Evolutionary conservation across 345 rosid genomes (phyloP), one percentile per base, ranked within the genome.

Genomic region (Microcos paniculata): DNA sequence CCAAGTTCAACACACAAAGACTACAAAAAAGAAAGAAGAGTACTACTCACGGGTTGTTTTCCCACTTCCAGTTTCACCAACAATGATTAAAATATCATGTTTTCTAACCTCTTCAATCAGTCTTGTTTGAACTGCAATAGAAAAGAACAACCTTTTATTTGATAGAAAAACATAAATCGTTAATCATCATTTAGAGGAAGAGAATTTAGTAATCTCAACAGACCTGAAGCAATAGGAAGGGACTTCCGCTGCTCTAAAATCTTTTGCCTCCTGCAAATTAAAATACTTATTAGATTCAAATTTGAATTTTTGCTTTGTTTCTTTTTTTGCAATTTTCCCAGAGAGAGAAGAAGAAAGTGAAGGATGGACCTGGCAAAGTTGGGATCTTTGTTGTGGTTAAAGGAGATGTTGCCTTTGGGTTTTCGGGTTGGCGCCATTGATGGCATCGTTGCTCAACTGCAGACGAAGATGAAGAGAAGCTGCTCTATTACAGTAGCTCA

Each of bases 11-110:
- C 71, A 69, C 1, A 15, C 18, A 24, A 72, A 16, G 6, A 35
- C 40, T 31, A 1, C 3, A 51, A 26, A 35, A 73, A 2, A 18
- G 15, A 46, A 30, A 23, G 28, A 8, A 55, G 13, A 23, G 1
- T 24, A 61, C 7, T 70, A 78, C 91, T 82, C 79, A 95, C 99
- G 99, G 45, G 99, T 95, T 16, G 98, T 91, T 83, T 95, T 95
- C 38, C 99, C 99, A 43, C 99, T 93, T 30, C 99, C 99, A 26
- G 99, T 95, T 85, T 93, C 99, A 15, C 98, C 99, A 71, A 95
- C 98, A n/a, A 95, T 82, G 16, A 93, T 91, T 74, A 95, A 66
- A 77, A 80, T 80, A 77, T 89, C 87, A 69, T 93, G 83, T 4
- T 79, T 83, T 28, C 76, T 78, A 49, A 95, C 90, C 88, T 91